Evolutionary conservation across 2,329 filamentous ascomycete species (phyloP), one percentile per base, ranked within the genome.

Genomic region (Alternaria dauci): DNA sequence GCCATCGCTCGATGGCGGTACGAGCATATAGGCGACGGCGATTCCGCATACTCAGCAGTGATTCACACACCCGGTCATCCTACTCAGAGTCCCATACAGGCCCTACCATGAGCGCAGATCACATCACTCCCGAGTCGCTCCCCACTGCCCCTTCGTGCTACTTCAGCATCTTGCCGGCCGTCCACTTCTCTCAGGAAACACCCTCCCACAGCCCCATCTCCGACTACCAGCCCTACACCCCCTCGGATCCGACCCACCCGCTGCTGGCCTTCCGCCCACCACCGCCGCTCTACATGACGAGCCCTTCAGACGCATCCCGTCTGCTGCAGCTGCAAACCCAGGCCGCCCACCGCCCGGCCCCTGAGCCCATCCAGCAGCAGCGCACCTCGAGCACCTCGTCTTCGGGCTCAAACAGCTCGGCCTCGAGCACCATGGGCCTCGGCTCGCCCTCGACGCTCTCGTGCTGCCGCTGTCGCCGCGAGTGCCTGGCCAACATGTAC

Each of bases 241-340:
- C 63, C 42, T 65, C 77, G 4, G 75, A 77, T 52, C 74, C 76
- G 11, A 48, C 60, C 48, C 70, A 80, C 41, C 78, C 77, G 44
- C 71, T 80, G 12, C 67, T 80, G 61, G 77, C 78, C 55, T 68
- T 65, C 34, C 70, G 76, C 43, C 42, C 52, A 18, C 28, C 57
- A n/a, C 58, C 68, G 6, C 30, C 51, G 12, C 52, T 59, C 48
- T 60, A 60, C 44, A 75, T 72, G 72, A 63, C 68, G 55, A 61
- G 63, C 52, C 60, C 70, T 9, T 43, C 58, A 1, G 73, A 78
- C 46, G 71, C 74, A 36, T 77, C 77, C 55, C 76, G 74, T 53
- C 52, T 80, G 28, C 70, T 80, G 53, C 78, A 80, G 65, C 67
- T 80, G 11, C 78, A 80, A 58, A 79, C 78, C 14, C 50, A 69